Base-by-base conservation (phyloP, 345 rosid species). In the Hevea brasiliensis region DNA sequence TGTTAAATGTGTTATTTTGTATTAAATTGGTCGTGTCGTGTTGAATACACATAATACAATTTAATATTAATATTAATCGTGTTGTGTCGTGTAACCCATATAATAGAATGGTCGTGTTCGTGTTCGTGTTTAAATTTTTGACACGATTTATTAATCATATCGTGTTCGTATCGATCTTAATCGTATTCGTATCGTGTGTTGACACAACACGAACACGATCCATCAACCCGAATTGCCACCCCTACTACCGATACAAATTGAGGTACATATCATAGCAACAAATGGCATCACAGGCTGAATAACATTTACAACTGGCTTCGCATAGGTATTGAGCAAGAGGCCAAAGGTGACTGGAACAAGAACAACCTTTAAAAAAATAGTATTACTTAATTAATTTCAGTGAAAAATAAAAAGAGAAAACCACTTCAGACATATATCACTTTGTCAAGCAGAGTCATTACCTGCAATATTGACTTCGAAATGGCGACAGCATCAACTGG, bases 401-500 rank as follows among this genome's bases (percentile, higher is more conserved):
- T 20, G 75, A 40, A 48, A 63, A 61, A 65, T 61, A 6, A 63
- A 18, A 14, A 41, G 32, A 65, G 65, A 41, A n/a, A n/a, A n/a
- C n/a, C 23, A 50, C 13, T 50, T 37, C 41, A 18, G 4, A 23
- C 13, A 60, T 32, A 27, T 57, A 23, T 48, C 21, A 61, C 58
- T 64, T 65, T 57, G 37, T 32, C 50, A 78, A 67, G 37, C 56
- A 35, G 35, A 13, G 37, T 44, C 35, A 50, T 77, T 81, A 94
- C 98, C 93, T 94, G 97, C 77, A 94, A 80, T 76, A 94, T 94
- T 48, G 97, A 92, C 85, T 85, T 94, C 10, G 98, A 88, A 97
- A 94, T 94, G 20, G 98, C 98, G 61, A 90, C 41, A n/a, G 93
- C 93, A 81, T 94, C 92, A 72, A 94, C 98, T 0, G 97, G 98